A percentile compares a stretch with the other conserved stretches of the same genome.
phyloP scores from a whole-genome alignment of 2,329 filamentous ascomycete species.

The Fragosphaeria purpurea region DNA sequence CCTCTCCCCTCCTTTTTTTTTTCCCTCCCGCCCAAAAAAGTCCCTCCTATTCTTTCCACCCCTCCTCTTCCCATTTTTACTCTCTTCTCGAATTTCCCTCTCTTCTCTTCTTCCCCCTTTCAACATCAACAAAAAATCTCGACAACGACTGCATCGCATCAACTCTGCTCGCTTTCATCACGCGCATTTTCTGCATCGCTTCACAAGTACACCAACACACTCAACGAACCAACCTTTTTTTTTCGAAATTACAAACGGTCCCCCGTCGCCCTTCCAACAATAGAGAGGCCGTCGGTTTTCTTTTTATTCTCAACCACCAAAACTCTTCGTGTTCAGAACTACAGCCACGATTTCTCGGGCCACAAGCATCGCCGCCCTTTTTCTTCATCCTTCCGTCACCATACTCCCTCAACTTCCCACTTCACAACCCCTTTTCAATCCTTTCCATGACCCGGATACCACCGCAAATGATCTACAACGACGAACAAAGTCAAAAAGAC shows the following conservation, averaged over 20 bases:
- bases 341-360: background rate
- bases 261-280: too few relatives aligned
- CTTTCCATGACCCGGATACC: conserved; percentile 46
- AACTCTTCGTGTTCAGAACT: too few relatives aligned
- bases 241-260: background rate
- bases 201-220: too few relatives aligned
- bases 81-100: background rate
- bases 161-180: background rate
- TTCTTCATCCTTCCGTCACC: background rate
- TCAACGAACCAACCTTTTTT: background rate
- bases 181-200: too few relatives aligned
- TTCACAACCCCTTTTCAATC: conserved; percentile 21
- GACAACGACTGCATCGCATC: conserved; percentile 5
- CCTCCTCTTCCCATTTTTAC: conserved; percentile 9
- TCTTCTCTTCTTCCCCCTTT: conserved; percentile 11
- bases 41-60: conserved; percentile 10
- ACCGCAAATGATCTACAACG: conserved; percentile 44
- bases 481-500: conserved; percentile 43
- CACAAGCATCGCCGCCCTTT: conserved; percentile 6
- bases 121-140: conserved; percentile 12
- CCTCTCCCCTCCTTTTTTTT: conserved; percentile 12
- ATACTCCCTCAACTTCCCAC: conserved; percentile 1
- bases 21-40: conserved; percentile 13
- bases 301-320: too few relatives aligned
- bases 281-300: too few relatives aligned